Conservation (phyloP, 2,329 filamentous ascomycete genomes). For the Elsinoe batatas region DNA sequence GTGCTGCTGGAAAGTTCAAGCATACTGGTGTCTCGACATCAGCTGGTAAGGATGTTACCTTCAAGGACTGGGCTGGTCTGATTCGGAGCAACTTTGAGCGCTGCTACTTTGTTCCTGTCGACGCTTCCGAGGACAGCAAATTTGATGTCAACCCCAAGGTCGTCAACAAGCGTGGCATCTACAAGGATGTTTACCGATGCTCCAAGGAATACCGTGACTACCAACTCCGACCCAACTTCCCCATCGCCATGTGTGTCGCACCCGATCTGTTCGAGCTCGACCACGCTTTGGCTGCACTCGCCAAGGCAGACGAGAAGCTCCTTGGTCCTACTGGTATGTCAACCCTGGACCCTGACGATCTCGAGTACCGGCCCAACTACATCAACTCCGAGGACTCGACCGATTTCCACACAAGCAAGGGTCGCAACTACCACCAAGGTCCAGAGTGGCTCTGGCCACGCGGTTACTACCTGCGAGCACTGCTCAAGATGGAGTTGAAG, state of each 20-base stretch:
- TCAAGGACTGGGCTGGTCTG: slow-evolving; percentile 66
- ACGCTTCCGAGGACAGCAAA: slow-evolving; percentile 57
- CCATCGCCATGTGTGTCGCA: slow-evolving; percentile 90
- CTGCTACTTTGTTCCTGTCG: slow-evolving; percentile 75
- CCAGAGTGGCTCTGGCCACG: slow-evolving; percentile 98
- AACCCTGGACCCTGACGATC: slow-evolving; percentile 81
- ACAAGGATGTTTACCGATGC: slow-evolving; percentile 92
- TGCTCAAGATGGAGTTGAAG: slow-evolving; percentile 81
- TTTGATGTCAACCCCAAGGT: slow-evolving; percentile 73
- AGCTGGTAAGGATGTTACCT: slow-evolving; percentile 49
- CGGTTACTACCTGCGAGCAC: slow-evolving; percentile 84
- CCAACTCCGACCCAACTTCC: slow-evolving; percentile 86
- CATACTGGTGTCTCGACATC: slow-evolving; percentile 57
- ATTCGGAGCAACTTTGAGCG: slow-evolving; percentile 83
- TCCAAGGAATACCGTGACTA: slow-evolving; percentile 97
- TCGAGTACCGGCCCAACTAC: slow-evolving; percentile 92
- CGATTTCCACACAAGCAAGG: slow-evolving; percentile 87
- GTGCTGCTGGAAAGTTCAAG: slow-evolving; percentile 58
- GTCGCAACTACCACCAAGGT: slow-evolving; percentile 94
- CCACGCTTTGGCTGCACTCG: slow-evolving; percentile 71
- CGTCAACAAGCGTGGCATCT: slow-evolving; percentile 87
- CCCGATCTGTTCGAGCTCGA: slow-evolving; percentile 72
- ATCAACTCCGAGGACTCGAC: slow-evolving; percentile 87
- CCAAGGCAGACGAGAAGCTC: slow-evolving; percentile 67
- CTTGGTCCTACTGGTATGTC: slow-evolving; percentile 90